These are phyloP conservation scores for Leccinum griseonigrum DNA, from an alignment of 1,284 basidiomycete species.

Conservation along the genomic window DNA sequence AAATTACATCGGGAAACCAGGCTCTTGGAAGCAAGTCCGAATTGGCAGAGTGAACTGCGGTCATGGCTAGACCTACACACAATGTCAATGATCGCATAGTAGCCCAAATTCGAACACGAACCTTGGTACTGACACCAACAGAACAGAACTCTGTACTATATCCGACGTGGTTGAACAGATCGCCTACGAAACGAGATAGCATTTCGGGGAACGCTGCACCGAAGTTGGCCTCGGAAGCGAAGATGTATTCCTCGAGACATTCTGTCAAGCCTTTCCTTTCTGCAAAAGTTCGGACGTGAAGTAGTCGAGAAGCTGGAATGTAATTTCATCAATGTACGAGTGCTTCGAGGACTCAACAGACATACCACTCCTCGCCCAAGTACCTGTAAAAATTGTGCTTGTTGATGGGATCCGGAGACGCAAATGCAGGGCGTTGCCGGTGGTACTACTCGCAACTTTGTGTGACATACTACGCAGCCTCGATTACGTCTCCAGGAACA, in stretches of 20 bases:
- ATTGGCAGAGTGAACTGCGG: slow-evolving; percentile 38
- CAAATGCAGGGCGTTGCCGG: slow-evolving; percentile 34
- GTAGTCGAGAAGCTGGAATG: slow-evolving; percentile 31
- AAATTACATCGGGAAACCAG: slow-evolving; percentile 22
- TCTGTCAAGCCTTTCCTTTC: slow-evolving; percentile 19
- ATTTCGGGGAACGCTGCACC: slow-evolving; percentile 24
- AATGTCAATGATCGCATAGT: neutral
- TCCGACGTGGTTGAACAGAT: slow-evolving; percentile 38
- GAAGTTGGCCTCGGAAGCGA: slow-evolving; percentile 32
- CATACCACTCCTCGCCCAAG: slow-evolving; percentile 30
- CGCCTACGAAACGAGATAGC: slow-evolving; percentile 33
- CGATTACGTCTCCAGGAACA: slow-evolving; percentile 36
- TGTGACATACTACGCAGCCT: slow-evolving; percentile 37
- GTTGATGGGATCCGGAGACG: slow-evolving; percentile 32
- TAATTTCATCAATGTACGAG: neutral
- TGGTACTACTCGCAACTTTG: slow-evolving; percentile 25
- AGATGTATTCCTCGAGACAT: slow-evolving; percentile 27
- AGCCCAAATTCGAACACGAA: slow-evolving; percentile 9
- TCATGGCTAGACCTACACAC: slow-evolving; percentile 43
- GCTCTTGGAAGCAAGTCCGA: slow-evolving; percentile 14
- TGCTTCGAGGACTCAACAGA: neutral
- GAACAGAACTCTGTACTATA: slow-evolving; percentile 36
- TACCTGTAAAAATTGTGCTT: slow-evolving; percentile 31
- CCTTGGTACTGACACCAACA: slow-evolving; percentile 34
- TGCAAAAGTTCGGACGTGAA: slow-evolving; percentile 29